Conservation (phyloP, 2,329 filamentous ascomycete species). For the Pochonia chlamydosporia region DNA sequence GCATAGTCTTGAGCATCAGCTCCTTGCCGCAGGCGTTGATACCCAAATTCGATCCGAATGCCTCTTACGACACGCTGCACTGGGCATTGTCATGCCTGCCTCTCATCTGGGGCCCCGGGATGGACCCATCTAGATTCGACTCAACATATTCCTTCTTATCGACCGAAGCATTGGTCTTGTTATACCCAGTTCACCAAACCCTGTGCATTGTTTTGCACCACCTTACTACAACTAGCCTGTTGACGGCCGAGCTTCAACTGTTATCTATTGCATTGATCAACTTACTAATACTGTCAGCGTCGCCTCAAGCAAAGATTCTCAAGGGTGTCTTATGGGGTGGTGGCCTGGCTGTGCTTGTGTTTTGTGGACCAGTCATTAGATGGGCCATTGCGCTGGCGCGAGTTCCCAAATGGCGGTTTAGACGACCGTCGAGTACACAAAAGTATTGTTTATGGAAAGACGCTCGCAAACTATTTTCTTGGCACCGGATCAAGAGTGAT, state of each 20-base stretch:
- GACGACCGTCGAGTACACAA: slow-evolving; percentile 41
- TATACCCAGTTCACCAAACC: slow-evolving; percentile 81
- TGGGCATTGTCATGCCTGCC: slow-evolving; percentile 75
- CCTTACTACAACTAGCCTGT: slow-evolving; percentile 81
- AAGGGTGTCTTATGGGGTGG: slow-evolving; percentile 81
- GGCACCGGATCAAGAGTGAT: slow-evolving; percentile 40
- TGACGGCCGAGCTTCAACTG: slow-evolving; percentile 82
- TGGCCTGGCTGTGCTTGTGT: slow-evolving; percentile 68
- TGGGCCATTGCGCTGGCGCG: slow-evolving; percentile 84
- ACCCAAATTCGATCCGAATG: slow-evolving; percentile 52
- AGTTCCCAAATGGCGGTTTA: slow-evolving; percentile 87
- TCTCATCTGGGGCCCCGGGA: slow-evolving; percentile 32
- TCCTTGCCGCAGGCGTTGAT: slow-evolving; percentile 70
- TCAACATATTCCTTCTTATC: slow-evolving; percentile 29
- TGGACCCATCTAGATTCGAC: slow-evolving; percentile 34
- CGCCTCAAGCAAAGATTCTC: slow-evolving; percentile 78
- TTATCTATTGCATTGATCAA: slow-evolving; percentile 80
- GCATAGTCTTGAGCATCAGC: slow-evolving; percentile 74
- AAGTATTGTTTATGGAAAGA: slow-evolving; percentile 30
- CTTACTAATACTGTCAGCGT: slow-evolving; percentile 67
- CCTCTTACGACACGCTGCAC: slow-evolving; percentile 62
- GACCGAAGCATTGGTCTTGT: slow-evolving; percentile 51
- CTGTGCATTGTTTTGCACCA: slow-evolving; percentile 68
- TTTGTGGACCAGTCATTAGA: slow-evolving; percentile 66
- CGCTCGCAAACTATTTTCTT: slow-evolving; percentile 35